These are phyloP conservation scores for Kodamaea suecica DNA, from an alignment of 1,139 yeast genomes.

Conservation along the genomic window DNA sequence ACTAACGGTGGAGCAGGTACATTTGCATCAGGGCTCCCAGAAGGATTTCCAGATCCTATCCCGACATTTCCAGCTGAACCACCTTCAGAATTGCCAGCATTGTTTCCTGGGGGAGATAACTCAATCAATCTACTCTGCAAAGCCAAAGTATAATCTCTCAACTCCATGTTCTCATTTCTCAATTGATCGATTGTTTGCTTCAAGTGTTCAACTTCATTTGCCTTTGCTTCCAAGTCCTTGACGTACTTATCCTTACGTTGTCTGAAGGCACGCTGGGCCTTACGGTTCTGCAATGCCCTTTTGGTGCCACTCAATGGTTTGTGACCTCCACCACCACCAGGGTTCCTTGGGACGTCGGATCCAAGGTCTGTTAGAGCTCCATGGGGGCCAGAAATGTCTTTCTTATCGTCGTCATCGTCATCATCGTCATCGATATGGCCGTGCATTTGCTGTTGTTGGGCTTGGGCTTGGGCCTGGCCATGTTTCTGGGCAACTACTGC, in stretches of 20 bases:
- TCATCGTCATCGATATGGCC: conserved; percentile 8
- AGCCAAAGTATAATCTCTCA: conserved; percentile 70
- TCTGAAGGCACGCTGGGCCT: conserved; percentile 86
- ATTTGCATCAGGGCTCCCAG: too few relatives aligned
- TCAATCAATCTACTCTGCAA: conserved; percentile 67
- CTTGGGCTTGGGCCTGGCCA: conserved; percentile 1
- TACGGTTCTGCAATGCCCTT: conserved; percentile 85
- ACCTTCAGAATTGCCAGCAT: background rate
- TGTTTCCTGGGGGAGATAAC: conserved; percentile 13
- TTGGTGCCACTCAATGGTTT: conserved; percentile 42
- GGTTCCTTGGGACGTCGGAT: background rate
- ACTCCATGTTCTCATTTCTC: conserved; percentile 64
- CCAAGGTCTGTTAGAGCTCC: conserved; percentile 8
- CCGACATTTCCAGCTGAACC: conserved; percentile 6
- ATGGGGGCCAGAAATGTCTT: conserved; percentile 6
- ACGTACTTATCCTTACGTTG: conserved; percentile 75
- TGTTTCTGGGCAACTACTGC: conserved; percentile 23
- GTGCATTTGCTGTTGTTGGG: conserved; percentile 2
- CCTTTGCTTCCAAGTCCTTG: conserved; percentile 71
- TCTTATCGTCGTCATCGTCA: conserved; percentile 9
- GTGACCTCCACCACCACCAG: conserved; percentile 6
- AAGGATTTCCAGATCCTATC: conserved; percentile 7
- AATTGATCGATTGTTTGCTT: conserved; percentile 62
- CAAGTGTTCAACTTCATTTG: conserved; percentile 56
- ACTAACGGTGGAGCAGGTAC: conserved; percentile 42